A percentile compares a stretch with the other conserved stretches of the same genome.
Conservation (phyloP, 2,329 filamentous ascomycete genomes). For the Scytalidium lignicola region DNA sequence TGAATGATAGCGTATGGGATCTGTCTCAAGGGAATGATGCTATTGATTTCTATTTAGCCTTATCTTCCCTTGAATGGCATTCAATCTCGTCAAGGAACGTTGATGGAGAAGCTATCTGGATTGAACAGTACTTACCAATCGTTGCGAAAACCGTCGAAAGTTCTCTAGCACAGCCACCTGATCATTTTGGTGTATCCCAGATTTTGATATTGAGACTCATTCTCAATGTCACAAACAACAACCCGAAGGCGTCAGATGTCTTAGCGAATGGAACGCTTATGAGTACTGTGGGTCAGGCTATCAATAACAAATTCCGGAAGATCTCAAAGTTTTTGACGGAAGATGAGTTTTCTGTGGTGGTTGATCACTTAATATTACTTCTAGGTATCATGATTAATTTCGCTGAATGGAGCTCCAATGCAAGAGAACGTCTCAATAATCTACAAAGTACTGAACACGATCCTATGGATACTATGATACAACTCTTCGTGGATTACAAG, state of each 20-base stretch:
- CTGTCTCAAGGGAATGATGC: conserved; percentile 15
- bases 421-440: conserved; percentile 45
- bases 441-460: conserved; percentile 30
- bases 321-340: conserved; percentile 44
- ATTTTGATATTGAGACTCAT: conserved; percentile 57
- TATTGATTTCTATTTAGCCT: conserved; percentile 34
- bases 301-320: conserved; percentile 46
- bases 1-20: conserved; percentile 20
- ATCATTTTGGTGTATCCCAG: conserved; percentile 30
- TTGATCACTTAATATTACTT: conserved; percentile 71
- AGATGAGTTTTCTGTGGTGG: conserved; percentile 43
- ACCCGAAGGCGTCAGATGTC: conserved; percentile 59
- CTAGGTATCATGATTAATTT: conserved; percentile 85
- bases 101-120: conserved; percentile 39
- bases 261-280: conserved; percentile 61
- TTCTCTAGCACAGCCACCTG: conserved; percentile 31
- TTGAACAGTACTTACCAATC: conserved; percentile 43
- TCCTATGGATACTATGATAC: conserved; percentile 55
- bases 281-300: conserved; percentile 39
- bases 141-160: conserved; percentile 41
- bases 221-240: conserved; percentile 83
- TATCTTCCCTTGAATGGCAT: conserved; percentile 51
- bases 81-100: conserved; percentile 44
- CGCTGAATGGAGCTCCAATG: conserved; percentile 67
- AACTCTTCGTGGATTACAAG: conserved; percentile 63